Evolutionary conservation across 176 grass and related monocot species (phyloP), one percentile per base, ranked within the genome.

Genomic region (Aechmea fasciata): DNA sequence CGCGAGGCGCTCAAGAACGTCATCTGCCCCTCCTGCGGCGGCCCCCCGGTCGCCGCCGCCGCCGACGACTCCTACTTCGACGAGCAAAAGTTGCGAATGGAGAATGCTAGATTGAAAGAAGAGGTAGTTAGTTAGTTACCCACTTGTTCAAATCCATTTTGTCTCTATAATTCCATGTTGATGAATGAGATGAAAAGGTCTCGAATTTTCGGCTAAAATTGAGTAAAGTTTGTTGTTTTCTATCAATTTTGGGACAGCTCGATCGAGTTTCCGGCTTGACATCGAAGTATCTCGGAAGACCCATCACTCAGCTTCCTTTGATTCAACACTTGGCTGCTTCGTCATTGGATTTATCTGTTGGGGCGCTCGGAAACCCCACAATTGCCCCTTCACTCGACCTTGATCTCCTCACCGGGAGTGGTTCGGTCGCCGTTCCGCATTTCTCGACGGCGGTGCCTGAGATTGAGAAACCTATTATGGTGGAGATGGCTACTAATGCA

Each of bases 31-130:
- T 78, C 49, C 77, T 99, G 95, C 57, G 95, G 90, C 57, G 82
- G 81, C 75, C 80, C 90, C 12, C 86, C 95, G 19, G 66, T 85
- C 65, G 69, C 29, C 29, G 29, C 29, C 29, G 29, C 69, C 13
- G 29, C 72, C 13, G 94, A 99, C 33, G 90, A 90, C 14, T 77
- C 77, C 70, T 99, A 82, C 73, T 99, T 99, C 26, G 95, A 99
- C 69, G 95, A 94, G 69, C 95, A 99, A 77, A 99, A 99, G 75
- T 87, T 99, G 17, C 82, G 95, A 24, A 86, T 94, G 87, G 95
- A 99, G 69, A 99, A 99, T 79, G 69, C 90, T 13, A 81, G 84
- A 0, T 77, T 99, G 57, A 94, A 99, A 77, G 90, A 99, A 54
- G 90, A 99, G 91, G 91, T 87, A 69, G 11, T 65, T 22, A 1